Evolutionary conservation across 208 protist species (phyloP), one percentile per base, ranked within the genome.

Genomic region (Wallacemonas sp.): DNA sequence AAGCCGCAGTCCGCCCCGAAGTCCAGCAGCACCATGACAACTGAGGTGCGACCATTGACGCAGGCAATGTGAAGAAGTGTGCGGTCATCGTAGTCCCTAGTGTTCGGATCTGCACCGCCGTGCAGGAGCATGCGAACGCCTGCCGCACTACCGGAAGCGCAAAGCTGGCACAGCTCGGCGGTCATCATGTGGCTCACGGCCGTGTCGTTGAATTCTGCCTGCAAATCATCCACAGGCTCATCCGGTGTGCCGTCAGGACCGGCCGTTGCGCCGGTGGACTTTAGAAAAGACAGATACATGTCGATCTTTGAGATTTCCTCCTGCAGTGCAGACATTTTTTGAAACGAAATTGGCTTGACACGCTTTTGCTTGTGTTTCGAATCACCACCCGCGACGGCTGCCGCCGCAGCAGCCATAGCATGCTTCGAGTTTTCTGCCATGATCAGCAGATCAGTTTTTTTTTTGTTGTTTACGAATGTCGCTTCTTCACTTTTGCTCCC

Each of bases 31-130:
- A 88, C 24, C 30, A 78, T 68, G 9, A 88, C 85, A 0, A 93
- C 82, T 1, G 76, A 62, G 0, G 74, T 58, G 41, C 77, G 82
- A 0, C 86, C 85, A 51, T 83, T 80, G 63, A 76, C 70, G 60
- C 70, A 74, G 36, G 90, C 90, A 34, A 96, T 87, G 67, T 96
- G 90, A 22, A 96, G 79, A 21, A 90, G 77, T 2, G 90, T 90
- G 26, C 81, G 75, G 28, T 74, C 79, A 61, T 96, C 76, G 71
- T 96, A 96, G 61, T 96, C 90, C 31, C 75, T 67, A 38, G 72
- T 84, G 70, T 96, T 91, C 15, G 84, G 79, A 53, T 96, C 80
- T 1, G 77, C 84, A 12, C 90, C 90, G 33, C 83, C 71, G 46
- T 80, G 73, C 12, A 96, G 70, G 19, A 96, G 73, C 44, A 87